Evolutionary conservation across 768 basidiomycete genomes (phyloP).

Genomic region (Nidularia sp.): DNA sequence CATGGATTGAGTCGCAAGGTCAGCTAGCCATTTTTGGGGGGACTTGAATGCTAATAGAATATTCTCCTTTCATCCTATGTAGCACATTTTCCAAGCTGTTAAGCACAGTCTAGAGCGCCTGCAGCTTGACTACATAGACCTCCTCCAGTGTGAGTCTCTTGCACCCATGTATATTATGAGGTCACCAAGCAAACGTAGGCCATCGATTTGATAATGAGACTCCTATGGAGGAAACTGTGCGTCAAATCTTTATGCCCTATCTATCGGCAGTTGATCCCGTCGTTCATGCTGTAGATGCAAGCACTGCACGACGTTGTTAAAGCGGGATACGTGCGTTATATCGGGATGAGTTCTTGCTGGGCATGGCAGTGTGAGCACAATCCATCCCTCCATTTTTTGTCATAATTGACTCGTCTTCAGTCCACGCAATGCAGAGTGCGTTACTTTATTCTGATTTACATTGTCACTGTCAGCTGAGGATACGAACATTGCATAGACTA

Average conservation of each 20-base stretch:
- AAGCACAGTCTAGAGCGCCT: conserved; percentile 61
- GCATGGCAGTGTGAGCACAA: conserved; percentile 45
- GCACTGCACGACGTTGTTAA: conserved; percentile 67
- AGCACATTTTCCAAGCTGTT: conserved; percentile 69
- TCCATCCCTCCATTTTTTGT: neutral
- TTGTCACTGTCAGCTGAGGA: neutral
- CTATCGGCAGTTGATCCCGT: neutral
- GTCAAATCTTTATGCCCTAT: neutral
- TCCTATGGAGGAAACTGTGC: conserved; percentile 53
- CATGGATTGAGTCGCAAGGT: conserved; percentile 39
- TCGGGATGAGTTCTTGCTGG: conserved; percentile 54
- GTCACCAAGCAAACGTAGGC: conserved; percentile 21
- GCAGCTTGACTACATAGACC: conserved; percentile 73
- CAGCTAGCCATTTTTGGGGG: neutral
- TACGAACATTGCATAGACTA: conserved; percentile 34
- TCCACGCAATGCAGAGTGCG: conserved; percentile 55
- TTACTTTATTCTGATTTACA: neutral
- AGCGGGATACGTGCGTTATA: conserved; percentile 58
- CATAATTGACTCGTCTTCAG: conserved; percentile 14
- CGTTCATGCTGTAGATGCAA: conserved; percentile 47
- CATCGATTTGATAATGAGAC: conserved; percentile 56
- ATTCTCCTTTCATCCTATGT: neutral
- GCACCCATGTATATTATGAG: no score
- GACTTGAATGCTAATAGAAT: neutral
- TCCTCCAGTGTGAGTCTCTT: conserved; percentile 54